Conservation (phyloP, 1,139 yeast species). For the Lodderomyces theae region DNA sequence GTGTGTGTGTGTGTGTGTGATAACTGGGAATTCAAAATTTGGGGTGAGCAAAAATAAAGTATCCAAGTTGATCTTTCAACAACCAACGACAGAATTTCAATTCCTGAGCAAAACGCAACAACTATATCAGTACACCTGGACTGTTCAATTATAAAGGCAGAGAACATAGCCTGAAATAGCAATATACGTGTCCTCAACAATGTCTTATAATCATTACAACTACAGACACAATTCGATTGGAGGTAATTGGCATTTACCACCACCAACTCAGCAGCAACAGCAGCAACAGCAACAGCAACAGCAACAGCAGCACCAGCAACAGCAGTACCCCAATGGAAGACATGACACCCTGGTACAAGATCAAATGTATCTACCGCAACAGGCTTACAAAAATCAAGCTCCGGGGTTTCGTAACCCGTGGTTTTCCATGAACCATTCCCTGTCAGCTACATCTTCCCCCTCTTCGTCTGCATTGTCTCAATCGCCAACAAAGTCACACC, state of each 20-base stretch:
- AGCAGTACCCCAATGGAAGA: slow-evolving; percentile 12
- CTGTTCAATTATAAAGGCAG: too few species aligned
- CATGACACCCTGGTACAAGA: slow-evolving; percentile 15
- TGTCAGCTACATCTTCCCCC: slow-evolving; percentile 11
- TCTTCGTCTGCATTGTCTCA: slow-evolving; percentile 18
- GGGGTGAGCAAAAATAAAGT: not conserved
- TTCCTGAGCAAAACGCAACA: too few species aligned
- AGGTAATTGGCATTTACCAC: slow-evolving; percentile 41
- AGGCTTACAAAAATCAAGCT: slow-evolving; percentile 15
- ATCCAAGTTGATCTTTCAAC: too few species aligned
- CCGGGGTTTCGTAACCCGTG: slow-evolving; percentile 47
- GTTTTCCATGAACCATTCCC: slow-evolving; percentile 27
- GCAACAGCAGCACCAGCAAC: slow-evolving; percentile 13
- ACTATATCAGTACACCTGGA: too few species aligned
- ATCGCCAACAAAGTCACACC: slow-evolving; percentile 30
- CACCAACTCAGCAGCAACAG: slow-evolving; percentile 20
- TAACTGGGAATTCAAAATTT: not conserved
- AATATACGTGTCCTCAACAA: too few species aligned
- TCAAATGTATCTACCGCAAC: slow-evolving; percentile 13
- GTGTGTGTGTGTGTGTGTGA: too few species aligned
- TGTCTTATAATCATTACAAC: slow-evolving; percentile 20
- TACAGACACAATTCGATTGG: slow-evolving; percentile 44
- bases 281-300: slow-evolving; percentile 14
- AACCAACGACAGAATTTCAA: too few species aligned
- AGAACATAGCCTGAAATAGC: too few species aligned